Evolutionary conservation across 192 early-diverging fungal genomes (phyloP).

Genomic region (Podila epicladia): DNA sequence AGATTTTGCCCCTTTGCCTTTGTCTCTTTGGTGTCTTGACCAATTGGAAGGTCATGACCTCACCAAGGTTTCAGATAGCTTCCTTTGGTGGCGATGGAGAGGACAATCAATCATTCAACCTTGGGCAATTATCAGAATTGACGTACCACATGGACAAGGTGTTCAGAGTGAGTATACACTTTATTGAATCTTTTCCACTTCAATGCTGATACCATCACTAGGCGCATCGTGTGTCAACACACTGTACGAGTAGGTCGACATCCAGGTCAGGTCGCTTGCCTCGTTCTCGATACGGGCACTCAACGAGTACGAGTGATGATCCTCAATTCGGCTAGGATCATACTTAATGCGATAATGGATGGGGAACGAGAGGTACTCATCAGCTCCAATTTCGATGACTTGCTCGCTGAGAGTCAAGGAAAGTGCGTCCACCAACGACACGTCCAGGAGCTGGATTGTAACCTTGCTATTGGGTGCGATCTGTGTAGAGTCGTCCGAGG

Average conservation of each 20-base stretch:
- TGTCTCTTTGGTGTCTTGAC: no score
- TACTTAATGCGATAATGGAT: constrained; percentile 14
- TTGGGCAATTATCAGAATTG: no score
- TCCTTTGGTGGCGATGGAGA: no score
- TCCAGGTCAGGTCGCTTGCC: constrained; percentile 1
- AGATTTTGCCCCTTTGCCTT: no score
- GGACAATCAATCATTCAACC: no score
- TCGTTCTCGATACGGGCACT: constrained; percentile 20
- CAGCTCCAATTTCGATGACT: not conserved
- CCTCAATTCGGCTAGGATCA: constrained; percentile 9
- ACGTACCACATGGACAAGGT: no score
- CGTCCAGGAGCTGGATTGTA: constrained; percentile 15
- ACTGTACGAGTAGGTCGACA: not conserved
- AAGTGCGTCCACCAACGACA: constrained; percentile 23
- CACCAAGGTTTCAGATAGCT: no score
- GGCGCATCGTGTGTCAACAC: constrained; percentile 14
- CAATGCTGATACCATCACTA: not conserved
- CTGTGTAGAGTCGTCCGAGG: not conserved
- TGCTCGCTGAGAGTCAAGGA: constrained; percentile 14
- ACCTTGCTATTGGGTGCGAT: constrained; percentile 19
- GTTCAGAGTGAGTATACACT: no score
- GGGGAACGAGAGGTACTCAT: constrained; percentile 6
- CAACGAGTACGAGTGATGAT: constrained; percentile 9
- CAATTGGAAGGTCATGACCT: no score
- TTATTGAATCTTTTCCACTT: constrained; percentile 4